Percentiles rank a stretch among this genome's conserved stretches.
Conservation (phyloP, 1,139 yeast genomes). For the Debaryomycetaceae sp. region DNA sequence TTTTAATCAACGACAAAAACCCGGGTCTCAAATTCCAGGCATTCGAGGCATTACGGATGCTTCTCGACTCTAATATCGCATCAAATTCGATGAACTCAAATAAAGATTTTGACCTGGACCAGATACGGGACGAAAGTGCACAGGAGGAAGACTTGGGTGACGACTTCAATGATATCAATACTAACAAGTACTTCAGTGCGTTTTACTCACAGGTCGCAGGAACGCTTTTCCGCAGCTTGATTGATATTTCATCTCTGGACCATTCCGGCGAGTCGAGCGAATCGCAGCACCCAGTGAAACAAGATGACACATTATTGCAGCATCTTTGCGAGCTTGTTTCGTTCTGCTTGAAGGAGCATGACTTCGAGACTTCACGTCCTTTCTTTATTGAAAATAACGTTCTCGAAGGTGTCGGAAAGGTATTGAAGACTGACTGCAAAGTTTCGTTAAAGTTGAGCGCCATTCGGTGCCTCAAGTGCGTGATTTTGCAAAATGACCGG, state of each 20-base stretch:
- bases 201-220: constrained; percentile 67
- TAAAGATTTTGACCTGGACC: constrained; percentile 14
- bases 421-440: constrained; percentile 36
- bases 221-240: constrained; percentile 50
- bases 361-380: constrained; percentile 49
- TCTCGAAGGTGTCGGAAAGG: constrained; percentile 48
- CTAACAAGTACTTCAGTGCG: constrained; percentile 52
- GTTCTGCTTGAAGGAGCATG: constrained; percentile 66
- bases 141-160: constrained; percentile 12
- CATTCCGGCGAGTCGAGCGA: constrained; percentile 64
- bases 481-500: constrained; percentile 60
- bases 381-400: constrained; percentile 60
- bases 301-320: constrained; percentile 49
- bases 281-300: constrained; percentile 8
- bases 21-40: constrained; percentile 80
- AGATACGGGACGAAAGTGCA: constrained; percentile 4
- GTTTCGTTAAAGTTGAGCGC: constrained; percentile 63
- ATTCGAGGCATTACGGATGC: constrained; percentile 72
- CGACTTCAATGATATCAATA: constrained; percentile 38
- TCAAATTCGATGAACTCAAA: constrained; percentile 6
- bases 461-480: constrained; percentile 58
- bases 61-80: constrained; percentile 60
- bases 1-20: constrained; percentile 61
- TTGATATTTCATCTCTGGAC: constrained; percentile 44
- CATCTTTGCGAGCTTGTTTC: constrained; percentile 67